Base-by-base conservation (phyloP, 75 land plant genomes). In the Sequoia sempervirens region DNA sequence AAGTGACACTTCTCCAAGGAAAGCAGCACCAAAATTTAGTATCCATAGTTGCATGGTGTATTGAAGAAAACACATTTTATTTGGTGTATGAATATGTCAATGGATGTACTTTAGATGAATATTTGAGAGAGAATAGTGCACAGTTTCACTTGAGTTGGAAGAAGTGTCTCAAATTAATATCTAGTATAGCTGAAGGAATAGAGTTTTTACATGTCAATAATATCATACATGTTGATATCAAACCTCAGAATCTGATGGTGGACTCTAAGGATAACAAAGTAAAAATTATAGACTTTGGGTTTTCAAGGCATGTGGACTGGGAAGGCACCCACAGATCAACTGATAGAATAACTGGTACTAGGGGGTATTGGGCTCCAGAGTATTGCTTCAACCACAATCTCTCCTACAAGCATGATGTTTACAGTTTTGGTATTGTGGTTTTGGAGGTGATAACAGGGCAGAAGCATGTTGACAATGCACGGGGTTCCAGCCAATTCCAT, bases 321-420 rank as follows among this genome's bases (percentile, higher is more conserved):
- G 72, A 69, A 69, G 72, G 72, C 36, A 69, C 36, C 72, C 72
- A 69, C 36, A 30, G 13, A 30, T 30, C 72, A 2, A 69, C 72
- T 10, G 72, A 69, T 9, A 69, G 36, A 69, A 30, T 69, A 10
- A 69, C 14, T 30, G 72, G 72, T 2, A 69, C 36, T 13, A 79
- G 45, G n/a, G 80, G 80, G 5, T 79, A 79, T 79, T 40, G 43
- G 46, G 80, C 80, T 40, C 80, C 80, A 20, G 80, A 79, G 30
- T 79, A 79, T 79, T 40, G 47, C 28, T 2, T 40, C 4, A 79
- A 79, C 80, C 46, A 43, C 12, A 38, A 43, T 0, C 26, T 79
- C 28, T 79, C 40, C 2, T 79, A 43, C 45, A 34, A 79, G 47
- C 46, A 38, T 20, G 80, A 37, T 30, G 45, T 79, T 10, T 79